Percentiles rank a stretch among this genome's conserved stretches.
Conservation (phyloP, 352 stramenopile genomes). For the Pythium phragmitis region DNA sequence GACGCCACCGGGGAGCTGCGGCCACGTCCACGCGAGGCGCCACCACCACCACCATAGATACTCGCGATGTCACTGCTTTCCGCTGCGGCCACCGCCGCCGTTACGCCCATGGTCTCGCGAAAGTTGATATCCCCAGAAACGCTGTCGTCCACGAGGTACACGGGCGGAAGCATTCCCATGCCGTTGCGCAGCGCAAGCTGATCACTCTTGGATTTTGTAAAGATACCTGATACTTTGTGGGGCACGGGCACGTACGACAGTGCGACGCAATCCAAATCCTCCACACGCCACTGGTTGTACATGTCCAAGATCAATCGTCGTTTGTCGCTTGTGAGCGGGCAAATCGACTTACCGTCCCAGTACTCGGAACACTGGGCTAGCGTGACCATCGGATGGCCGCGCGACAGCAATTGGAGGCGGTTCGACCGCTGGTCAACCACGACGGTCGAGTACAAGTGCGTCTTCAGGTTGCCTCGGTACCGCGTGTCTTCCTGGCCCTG, state of each 20-base stretch:
- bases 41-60: slow-evolving; percentile 3
- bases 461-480: slow-evolving; percentile 83
- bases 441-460: slow-evolving; percentile 83
- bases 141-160: slow-evolving; percentile 85
- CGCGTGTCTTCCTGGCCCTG: slow-evolving; percentile 83
- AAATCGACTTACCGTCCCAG: slow-evolving; percentile 89
- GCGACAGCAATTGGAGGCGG: slow-evolving; percentile 74
- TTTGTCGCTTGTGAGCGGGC: slow-evolving; percentile 76
- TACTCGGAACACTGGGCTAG: slow-evolving; percentile 81
- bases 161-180: slow-evolving; percentile 48
- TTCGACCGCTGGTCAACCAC: slow-evolving; percentile 82
- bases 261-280: slow-evolving; percentile 83
- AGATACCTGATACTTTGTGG: slow-evolving; percentile 67
- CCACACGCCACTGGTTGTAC: slow-evolving; percentile 88
- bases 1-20: slow-evolving; percentile 24
- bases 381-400: slow-evolving; percentile 71
- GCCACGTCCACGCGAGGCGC: slow-evolving; percentile 16
- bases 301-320: slow-evolving; percentile 81
- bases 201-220: slow-evolving; percentile 30
- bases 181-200: slow-evolving; percentile 23
- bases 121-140: slow-evolving; percentile 44
- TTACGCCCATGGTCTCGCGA: slow-evolving; percentile 28
- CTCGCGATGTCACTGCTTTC: slow-evolving; percentile 17
- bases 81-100: background rate
- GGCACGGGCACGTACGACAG: slow-evolving; percentile 81